A percentile compares a stretch with the other conserved stretches of the same genome.
These are phyloP conservation scores for Alloteropsis semialata DNA, from an alignment of 176 grass and related monocot genomes.

Conservation along the genomic window DNA sequence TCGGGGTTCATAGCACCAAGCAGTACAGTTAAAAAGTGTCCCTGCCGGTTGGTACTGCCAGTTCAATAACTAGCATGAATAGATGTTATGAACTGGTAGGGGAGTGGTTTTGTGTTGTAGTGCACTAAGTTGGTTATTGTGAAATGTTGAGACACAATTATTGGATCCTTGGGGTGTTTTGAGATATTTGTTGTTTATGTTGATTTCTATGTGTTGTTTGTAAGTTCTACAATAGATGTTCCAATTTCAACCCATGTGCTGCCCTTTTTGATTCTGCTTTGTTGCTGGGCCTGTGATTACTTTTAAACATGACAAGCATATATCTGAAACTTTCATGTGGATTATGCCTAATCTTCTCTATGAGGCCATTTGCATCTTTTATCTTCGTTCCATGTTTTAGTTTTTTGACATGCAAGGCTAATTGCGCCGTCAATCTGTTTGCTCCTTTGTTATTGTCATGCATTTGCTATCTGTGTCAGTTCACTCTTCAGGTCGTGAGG, in stretches of 20 bases:
- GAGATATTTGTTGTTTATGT: neutral
- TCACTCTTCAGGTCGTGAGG: neutral
- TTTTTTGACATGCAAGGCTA: neutral
- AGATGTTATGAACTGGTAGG: fast-evolving
- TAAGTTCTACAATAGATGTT: too few species aligned
- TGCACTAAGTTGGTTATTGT: neutral
- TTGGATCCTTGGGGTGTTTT: neutral
- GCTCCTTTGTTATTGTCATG: neutral
- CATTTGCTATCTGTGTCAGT: neutral
- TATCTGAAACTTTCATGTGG: constrained; percentile 30
- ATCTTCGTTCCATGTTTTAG: neutral
- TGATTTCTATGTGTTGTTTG: neutral
- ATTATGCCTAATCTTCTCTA: constrained; percentile 28
- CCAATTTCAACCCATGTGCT: neutral
- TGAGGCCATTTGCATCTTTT: neutral
- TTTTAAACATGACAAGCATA: constrained; percentile 37
- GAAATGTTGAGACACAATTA: neutral
- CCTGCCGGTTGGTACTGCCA: too few species aligned
- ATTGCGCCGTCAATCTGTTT: neutral
- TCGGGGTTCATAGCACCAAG: too few species aligned
- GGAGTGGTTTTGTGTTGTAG: neutral
- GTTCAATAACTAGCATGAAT: too few species aligned
- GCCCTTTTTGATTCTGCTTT: neutral
- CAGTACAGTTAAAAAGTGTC: too few species aligned
- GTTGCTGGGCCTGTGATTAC: constrained; percentile 8